Conservation (phyloP, 192 early-diverging fungal species). For the Cetraspora pellucida region DNA sequence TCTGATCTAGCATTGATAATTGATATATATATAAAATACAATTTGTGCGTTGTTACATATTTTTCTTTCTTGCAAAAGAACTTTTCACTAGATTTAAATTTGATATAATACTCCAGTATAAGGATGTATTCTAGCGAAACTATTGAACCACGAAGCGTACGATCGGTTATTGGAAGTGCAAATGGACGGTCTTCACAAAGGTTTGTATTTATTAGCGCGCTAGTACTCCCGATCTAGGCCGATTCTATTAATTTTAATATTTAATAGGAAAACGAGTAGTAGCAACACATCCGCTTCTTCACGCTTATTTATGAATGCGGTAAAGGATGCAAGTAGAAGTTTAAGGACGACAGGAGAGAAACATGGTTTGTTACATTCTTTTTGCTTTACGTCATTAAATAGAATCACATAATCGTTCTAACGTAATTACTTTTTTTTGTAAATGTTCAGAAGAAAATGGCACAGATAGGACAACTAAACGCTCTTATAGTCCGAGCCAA, state of each 20-base stretch:
- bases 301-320: slow-evolving; percentile 31
- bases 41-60: neutral
- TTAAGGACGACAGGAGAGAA: neutral
- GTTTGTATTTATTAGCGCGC: neutral
- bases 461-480: slow-evolving; percentile 17
- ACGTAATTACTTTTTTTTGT: neutral
- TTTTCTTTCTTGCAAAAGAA: neutral
- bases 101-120: neutral
- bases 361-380: neutral
- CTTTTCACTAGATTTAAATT: neutral
- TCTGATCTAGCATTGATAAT: too few relatives aligned
- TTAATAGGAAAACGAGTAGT: slow-evolving; percentile 2
- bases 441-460: slow-evolving; percentile 9
- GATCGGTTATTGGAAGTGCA: slow-evolving; percentile 19
- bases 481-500: slow-evolving; percentile 22
- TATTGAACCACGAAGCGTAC: slow-evolving; percentile 20
- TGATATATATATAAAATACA: too few relatives aligned
- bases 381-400: neutral
- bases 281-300: neutral
- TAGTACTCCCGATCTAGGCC: neutral
- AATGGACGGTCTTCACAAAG: slow-evolving; percentile 19
- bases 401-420: neutral
- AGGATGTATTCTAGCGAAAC: slow-evolving; percentile 20
- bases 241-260: neutral
- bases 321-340: slow-evolving; percentile 33